Base-by-base conservation (phyloP, 257 asterid species). In the Solanum rostratum region DNA sequence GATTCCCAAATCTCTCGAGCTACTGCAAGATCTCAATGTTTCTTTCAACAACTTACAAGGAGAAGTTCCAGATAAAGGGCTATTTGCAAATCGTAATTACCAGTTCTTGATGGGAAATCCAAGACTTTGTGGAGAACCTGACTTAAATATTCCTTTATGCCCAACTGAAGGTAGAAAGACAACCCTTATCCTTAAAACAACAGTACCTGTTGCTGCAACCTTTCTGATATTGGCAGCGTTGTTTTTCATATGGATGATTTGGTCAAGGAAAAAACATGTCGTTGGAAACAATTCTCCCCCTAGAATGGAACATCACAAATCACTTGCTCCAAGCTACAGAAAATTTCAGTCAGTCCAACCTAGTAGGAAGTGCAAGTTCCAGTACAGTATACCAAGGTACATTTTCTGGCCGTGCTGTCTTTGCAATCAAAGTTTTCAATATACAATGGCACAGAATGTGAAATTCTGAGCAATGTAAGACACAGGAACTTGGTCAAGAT, bases 401-500 rank as follows among this genome's bases (percentile, higher is more conserved):
- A 27, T 76, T 76, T 18, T 8, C 82, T 9, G 45, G 10, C 10
- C 14, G 59, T 49, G 20, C 59, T 76, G 82, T 76, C 62, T 49
- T 84, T 82, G 91, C 92, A 57, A 71, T 89, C 81, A 89, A 90
- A 85, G 90, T 87, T 79, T 85, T 90, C 62, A 30, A 87, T 49
- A 85, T 85, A 76, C 79, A 86, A 18, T 71, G 83, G 79, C 76
- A 84, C 85, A 20, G 92, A 90, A 87, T 87, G 91, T 74, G 87
- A 88, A 84, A 87, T 90, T 41, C 20, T 89, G 66, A 81, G 89
- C 43, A 87, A 84, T 11, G 91, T 86, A 81, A 62, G 91, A 10
- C 91, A 90, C 69, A 84, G 89, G 20, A 91, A 91, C 85, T 83
- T 91, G 41, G 91, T 86, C 76, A 88, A 83, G 82, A 81, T 91